These are phyloP conservation scores for Lepidium didymum DNA, from an alignment of 345 rosid species.

Conservation along the genomic window DNA sequence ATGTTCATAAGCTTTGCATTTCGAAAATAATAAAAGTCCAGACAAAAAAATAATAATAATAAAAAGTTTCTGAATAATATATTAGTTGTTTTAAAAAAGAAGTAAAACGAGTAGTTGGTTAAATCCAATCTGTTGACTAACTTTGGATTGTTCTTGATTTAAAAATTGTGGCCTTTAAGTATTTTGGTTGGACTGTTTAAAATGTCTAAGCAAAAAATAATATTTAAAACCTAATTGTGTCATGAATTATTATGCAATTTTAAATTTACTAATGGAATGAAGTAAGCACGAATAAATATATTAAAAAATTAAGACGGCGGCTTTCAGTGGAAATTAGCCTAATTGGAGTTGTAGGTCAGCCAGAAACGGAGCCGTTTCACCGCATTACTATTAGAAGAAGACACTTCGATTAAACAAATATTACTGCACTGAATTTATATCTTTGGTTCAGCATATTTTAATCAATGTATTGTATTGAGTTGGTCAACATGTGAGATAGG, in stretches of 20 bases:
- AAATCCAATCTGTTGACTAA: background rate
- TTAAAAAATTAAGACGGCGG: background rate
- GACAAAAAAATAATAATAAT: background rate
- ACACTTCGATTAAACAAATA: background rate
- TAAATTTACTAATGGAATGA: background rate
- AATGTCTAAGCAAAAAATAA: background rate
- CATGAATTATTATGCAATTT: background rate
- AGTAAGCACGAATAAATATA: background rate
- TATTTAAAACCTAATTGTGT: background rate
- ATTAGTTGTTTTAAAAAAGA: background rate
- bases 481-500: constrained; percentile 12
- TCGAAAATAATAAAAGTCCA: no score
- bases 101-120: background rate
- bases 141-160: background rate
- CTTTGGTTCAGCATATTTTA: background rate
- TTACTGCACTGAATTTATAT: background rate
- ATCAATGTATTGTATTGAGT: background rate
- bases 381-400: background rate
- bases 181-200: background rate
- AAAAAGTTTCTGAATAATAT: background rate
- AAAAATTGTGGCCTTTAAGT: background rate
- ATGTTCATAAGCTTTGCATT: background rate
- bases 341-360: constrained; percentile 10
- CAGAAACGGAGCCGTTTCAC: constrained; percentile 11
- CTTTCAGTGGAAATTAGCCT: constrained; percentile 12